Evolutionary conservation across 768 basidiomycete genomes (phyloP).

Genomic region (Mrakia gelida): DNA sequence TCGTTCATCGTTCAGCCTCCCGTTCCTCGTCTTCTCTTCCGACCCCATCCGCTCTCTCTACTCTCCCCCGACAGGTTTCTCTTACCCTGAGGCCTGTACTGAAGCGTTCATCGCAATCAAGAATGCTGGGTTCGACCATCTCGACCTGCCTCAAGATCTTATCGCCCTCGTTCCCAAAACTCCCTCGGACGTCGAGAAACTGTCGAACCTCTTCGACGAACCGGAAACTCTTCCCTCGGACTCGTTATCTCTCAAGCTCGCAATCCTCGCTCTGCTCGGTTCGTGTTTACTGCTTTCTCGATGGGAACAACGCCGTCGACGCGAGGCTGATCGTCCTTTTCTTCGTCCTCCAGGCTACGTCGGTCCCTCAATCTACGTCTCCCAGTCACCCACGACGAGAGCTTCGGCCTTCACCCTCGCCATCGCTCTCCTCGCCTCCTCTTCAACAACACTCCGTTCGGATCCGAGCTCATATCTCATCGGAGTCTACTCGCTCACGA

Average conservation of each 20-base stretch:
- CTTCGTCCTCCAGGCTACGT: background rate
- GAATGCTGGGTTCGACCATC: background rate
- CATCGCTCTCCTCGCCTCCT: background rate
- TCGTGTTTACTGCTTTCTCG: background rate
- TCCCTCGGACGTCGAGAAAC: background rate
- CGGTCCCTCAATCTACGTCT: background rate
- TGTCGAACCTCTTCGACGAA: background rate
- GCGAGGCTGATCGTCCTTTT: background rate
- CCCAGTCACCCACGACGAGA: background rate
- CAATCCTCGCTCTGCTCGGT: background rate
- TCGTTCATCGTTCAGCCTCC: background rate
- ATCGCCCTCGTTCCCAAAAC: background rate
- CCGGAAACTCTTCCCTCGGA: background rate
- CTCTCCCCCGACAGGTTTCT: background rate
- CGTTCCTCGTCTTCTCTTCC: background rate
- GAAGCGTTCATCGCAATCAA: background rate
- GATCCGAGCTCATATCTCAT: background rate
- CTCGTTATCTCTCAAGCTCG: background rate
- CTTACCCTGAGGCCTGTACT: background rate
- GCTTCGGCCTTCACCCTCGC: background rate
- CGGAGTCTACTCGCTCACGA: background rate
- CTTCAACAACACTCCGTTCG: background rate
- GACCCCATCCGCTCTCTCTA: background rate
- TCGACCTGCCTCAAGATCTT: background rate
- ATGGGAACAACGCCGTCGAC: too few species aligned